Evolutionary conservation across 2,329 filamentous ascomycete genomes (phyloP), one percentile per base, ranked within the genome.

Genomic region (Cercospora brassicicola): DNA sequence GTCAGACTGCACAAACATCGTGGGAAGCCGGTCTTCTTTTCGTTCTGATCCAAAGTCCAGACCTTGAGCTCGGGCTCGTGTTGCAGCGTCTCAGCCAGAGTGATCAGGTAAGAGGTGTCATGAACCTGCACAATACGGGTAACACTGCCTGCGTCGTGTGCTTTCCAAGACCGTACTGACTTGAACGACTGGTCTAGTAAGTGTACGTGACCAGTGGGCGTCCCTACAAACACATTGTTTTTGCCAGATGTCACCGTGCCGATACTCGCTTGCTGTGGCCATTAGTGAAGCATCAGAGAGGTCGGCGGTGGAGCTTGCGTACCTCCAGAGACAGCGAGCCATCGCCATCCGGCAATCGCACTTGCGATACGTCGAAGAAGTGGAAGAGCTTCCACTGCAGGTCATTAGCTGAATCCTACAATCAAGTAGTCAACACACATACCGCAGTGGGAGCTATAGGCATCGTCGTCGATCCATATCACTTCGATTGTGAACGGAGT

Each of bases 321-420:
- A 74, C 74, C 76, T 81, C 74, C 75, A 78, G 72, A 56, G 73
- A 67, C 55, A 77, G 66, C 36, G 89, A 88, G 78, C 89, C 90
- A 78, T 96, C 92, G 76, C 90, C 90, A 79, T 96, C 91, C 74
- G 86, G 87, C 76, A 94, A 86, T 77, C 90, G 89, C 80, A 97
- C 89, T 79, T 91, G 90, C 79, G 89, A 89, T 80, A 96, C 93
- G 82, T 97, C 93, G 87, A 99, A 98, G 89, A 99, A 99, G 86
- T 96, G 94, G 84, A 99, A 99, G 75, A 91, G 90, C 91, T 97
- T 97, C 94, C 95, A 98, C 94, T 97, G 61, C 28, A 30, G 57
- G 66, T 60, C 11, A 30, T 72, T 11, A 67, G 60, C 51, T 20
- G 48, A 45, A 8, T 55, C 18, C 45, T 6, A 18, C 45, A n/a